phyloP scores from a whole-genome alignment of 768 basidiomycete genomes.

The Mrakia hoshinonis region DNA sequence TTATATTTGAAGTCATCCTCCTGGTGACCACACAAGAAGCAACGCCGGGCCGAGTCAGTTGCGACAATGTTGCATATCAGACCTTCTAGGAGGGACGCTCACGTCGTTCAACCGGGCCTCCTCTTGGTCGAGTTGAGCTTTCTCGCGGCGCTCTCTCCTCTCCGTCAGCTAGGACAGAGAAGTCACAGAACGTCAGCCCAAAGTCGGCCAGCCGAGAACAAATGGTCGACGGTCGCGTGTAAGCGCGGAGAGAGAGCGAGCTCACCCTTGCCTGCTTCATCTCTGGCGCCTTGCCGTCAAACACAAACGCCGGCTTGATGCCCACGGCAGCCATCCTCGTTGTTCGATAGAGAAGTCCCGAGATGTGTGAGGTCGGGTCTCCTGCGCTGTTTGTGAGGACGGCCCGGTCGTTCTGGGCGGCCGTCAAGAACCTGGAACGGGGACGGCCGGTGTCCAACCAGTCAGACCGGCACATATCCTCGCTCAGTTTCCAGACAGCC shows the following conservation, averaged over 20 bases:
- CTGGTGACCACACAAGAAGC: no score
- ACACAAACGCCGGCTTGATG: constrained; percentile 94
- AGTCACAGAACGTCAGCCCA: no score
- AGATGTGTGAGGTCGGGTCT: constrained; percentile 92
- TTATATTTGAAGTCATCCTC: constrained; percentile 88
- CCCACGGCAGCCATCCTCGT: constrained; percentile 97
- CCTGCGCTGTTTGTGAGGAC: constrained; percentile 93
- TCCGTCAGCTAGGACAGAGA: no score
- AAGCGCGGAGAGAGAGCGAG: constrained; percentile 32
- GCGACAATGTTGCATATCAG: no score
- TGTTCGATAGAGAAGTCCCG: constrained; percentile 97
- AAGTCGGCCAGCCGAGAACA: no score
- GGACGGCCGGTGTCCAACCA: not conserved
- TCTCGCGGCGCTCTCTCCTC: no score
- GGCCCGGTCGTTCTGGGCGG: constrained; percentile 90
- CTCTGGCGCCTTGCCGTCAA: constrained; percentile 95
- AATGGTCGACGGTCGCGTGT: not conserved
- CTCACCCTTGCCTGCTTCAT: constrained; percentile 91
- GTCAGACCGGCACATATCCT: no score
- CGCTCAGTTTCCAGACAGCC: not conserved
- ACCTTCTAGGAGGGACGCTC: constrained; percentile 47
- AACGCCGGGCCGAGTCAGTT: no score
- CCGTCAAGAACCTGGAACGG: constrained; percentile 77
- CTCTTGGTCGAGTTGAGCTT: no score
- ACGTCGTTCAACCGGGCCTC: no score